Evolutionary conservation across 73 alveolate species (phyloP), one percentile per base, ranked within the genome.

Genomic region (Paramecium pentaurelia): DNA sequence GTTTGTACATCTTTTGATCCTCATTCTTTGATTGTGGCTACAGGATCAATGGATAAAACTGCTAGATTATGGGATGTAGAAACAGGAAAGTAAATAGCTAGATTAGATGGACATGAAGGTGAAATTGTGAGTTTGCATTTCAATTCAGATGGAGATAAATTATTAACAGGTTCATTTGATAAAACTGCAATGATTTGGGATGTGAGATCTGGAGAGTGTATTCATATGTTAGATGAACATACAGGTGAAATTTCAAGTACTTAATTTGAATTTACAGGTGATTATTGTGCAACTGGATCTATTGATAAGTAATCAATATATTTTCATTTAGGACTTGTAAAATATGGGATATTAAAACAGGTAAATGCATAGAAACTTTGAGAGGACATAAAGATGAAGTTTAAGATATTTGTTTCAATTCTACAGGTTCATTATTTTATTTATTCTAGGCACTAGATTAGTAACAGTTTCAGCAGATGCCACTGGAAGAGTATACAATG

Each of bases 161-260:
- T 99, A 87, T 92, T 99, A 87, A 99, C 99, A 27, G 99, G 99
- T 2, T 97, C 99, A 8, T 99, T 99, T 95, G 99, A 99, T 95
- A 96, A 97, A 88, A 99, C 99, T 0, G 99, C 99, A 25, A 98
- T 89, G 94, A 98, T 98, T 27, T 98, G 99, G 99, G 99, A 98
- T 90, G 97, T 98, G 28, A 86, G 97, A 96, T 97, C 99, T 71
- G 99, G 99, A 22, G 95, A 96, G 70, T 97, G 99, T 86, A 94
- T 99, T 8, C 99, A 96, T 88, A 96, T 98, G 27, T 95, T 99
- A 58, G 97, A 95, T 20, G 99, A 99, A 10, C 99, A 98, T 88
- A 92, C 97, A 44, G 98, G 98, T 16, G 99, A 98, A 92, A 98
- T 98, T 14, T 97, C 99, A 22, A 94, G 99, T 51, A 97, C 99